phyloP scores from a whole-genome alignment of 148 eudicot species.

The Gaultheria prostrata region DNA sequence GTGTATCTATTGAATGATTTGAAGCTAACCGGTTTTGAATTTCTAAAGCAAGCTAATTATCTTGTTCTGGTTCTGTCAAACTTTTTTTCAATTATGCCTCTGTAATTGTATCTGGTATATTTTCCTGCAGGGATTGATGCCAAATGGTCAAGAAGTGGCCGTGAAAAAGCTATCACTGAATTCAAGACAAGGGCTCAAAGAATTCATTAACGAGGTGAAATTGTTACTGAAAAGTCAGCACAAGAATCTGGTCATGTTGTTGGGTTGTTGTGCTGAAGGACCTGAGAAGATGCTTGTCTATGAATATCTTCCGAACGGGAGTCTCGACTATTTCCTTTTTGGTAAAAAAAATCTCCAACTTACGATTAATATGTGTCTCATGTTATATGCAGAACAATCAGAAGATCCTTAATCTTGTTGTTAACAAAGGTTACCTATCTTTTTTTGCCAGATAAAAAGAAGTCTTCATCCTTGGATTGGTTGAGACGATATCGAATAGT shows the following conservation, averaged over 20 bases:
- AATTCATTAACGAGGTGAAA: slow-evolving; percentile 83
- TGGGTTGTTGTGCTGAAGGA: slow-evolving; percentile 85
- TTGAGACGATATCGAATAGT: slow-evolving; percentile 52
- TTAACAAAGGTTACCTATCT: neutral
- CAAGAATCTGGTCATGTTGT: slow-evolving; percentile 66
- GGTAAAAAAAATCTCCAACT: slow-evolving; percentile 32
- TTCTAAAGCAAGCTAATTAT: neutral
- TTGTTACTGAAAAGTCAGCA: slow-evolving; percentile 66
- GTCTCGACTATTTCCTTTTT: slow-evolving; percentile 82
- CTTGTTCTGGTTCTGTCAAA: neutral
- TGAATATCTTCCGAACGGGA: slow-evolving; percentile 80
- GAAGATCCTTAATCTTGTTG: neutral
- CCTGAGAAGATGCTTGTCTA: slow-evolving; percentile 92
- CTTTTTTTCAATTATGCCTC: neutral
- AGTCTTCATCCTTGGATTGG: slow-evolving; percentile 63
- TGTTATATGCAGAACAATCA: neutral
- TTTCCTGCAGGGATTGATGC: slow-evolving; percentile 66
- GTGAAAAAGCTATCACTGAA: slow-evolving; percentile 68
- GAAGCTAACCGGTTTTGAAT: neutral
- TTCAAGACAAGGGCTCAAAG: slow-evolving; percentile 68
- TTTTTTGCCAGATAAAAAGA: slow-evolving; percentile 41
- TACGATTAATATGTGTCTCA: neutral
- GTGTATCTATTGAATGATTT: neutral
- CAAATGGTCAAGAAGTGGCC: slow-evolving; percentile 75
- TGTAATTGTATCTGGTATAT: neutral